These are phyloP conservation scores for Pelargonium cotyledonis DNA, from an alignment of 441 rosid species.

Conservation along the genomic window DNA sequence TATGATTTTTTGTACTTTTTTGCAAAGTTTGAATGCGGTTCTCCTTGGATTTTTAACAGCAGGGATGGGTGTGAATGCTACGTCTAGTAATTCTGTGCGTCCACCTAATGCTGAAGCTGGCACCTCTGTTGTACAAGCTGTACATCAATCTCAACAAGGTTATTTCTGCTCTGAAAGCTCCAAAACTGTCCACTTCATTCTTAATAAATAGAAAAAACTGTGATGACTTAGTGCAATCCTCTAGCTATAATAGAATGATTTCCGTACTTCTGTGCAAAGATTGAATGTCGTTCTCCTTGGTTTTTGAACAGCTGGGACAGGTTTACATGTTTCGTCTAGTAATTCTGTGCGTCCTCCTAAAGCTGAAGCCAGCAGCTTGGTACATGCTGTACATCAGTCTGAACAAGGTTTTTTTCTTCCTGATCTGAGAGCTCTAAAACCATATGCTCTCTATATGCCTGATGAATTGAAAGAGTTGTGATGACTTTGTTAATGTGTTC, in stretches of 20 bases:
- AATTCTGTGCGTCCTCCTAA: neutral
- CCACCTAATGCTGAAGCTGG: slow-evolving; percentile 2
- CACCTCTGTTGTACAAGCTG: neutral
- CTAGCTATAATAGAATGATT: neutral
- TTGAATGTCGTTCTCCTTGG: neutral
- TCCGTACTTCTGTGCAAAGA: neutral
- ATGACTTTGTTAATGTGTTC: neutral
- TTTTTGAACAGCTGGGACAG: neutral
- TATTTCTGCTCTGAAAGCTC: neutral
- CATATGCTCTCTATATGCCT: too few species aligned
- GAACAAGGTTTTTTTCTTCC: neutral
- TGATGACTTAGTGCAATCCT: neutral
- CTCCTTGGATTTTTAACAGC: too few species aligned
- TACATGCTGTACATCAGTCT: neutral
- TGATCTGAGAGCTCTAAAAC: neutral
- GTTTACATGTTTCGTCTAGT: neutral
- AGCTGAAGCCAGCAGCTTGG: neutral
- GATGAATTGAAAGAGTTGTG: neutral
- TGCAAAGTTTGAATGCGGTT: too few species aligned
- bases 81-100: neutral
- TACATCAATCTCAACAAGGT: neutral
- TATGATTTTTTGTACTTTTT: too few species aligned
- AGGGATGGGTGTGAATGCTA: too few species aligned
- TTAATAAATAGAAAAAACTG: neutral
- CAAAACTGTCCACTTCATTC: neutral